Evolutionary conservation across 192 early-diverging fungal genomes (phyloP).

Genomic region (Linnemannia exigua): DNA sequence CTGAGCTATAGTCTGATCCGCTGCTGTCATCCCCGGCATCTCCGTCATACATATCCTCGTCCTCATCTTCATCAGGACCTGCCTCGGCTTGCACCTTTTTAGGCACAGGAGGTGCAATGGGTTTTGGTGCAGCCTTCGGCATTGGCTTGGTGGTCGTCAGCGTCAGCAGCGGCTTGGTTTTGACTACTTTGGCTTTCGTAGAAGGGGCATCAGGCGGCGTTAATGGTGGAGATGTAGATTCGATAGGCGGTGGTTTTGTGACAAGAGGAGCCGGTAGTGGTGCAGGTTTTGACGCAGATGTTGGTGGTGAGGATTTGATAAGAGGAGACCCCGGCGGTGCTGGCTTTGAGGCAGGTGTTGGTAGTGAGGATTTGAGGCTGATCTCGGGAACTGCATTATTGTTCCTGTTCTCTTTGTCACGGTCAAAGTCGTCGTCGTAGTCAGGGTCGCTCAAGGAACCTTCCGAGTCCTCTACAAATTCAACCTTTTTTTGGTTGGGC

Average conservation of each 20-base stretch:
- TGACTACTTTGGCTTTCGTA: neutral
- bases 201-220: neutral
- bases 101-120: neutral
- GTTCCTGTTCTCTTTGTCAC: constrained; percentile 1
- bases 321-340: neutral
- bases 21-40: constrained; percentile 13
- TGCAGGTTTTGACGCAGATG: neutral
- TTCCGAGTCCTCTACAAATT: constrained; percentile 46
- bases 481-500: constrained; percentile 30
- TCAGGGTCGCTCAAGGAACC: constrained; percentile 31
- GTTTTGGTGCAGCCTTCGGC: neutral
- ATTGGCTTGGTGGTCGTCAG: neutral
- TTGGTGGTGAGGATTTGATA: neutral
- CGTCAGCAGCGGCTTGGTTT: neutral
- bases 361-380: neutral
- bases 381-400: neutral
- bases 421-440: constrained; percentile 10
- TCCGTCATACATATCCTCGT: constrained; percentile 21
- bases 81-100: constrained; percentile 6
- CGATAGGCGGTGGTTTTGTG: neutral
- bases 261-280: neutral
- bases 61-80: constrained; percentile 26
- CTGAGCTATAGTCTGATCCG: constrained; percentile 39
- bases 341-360: neutral
- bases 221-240: neutral